Conservation (phyloP, 306 rosid species). For the Cucurbita ficifolia region DNA sequence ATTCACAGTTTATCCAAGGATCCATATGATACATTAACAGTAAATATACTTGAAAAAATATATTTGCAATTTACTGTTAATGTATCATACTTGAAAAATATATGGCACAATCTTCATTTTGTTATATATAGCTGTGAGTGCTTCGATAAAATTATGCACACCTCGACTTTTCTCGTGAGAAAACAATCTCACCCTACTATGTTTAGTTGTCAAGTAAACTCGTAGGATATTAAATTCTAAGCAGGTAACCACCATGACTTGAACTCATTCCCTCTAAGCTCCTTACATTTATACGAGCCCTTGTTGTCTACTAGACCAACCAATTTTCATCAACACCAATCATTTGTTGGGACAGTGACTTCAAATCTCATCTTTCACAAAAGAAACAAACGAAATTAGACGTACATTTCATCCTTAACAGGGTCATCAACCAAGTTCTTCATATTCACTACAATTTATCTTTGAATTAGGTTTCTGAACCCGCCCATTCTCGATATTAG, state of each 20-base stretch:
- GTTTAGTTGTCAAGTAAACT: background rate
- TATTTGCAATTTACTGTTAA: no score
- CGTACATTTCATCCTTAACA: background rate
- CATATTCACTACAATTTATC: background rate
- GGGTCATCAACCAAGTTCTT: background rate
- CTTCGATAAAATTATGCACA: background rate
- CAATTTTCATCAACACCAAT: background rate
- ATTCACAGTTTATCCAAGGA: background rate
- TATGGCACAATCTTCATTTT: background rate
- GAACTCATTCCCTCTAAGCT: no score
- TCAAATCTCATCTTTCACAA: background rate
- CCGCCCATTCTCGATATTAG: background rate
- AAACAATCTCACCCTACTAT: background rate
- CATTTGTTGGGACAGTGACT: background rate
- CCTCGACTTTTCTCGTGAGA: background rate
- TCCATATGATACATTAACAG: background rate
- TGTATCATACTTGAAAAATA: no score
- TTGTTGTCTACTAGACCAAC: background rate
- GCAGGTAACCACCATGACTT: background rate
- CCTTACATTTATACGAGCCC: background rate
- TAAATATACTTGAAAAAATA: no score
- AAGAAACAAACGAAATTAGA: background rate
- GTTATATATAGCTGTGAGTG: background rate
- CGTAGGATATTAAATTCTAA: no score
- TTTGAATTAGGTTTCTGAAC: background rate